phyloP scores from a whole-genome alignment of 2,329 filamentous ascomycete species.

The Chaetomiaceae sp. region DNA sequence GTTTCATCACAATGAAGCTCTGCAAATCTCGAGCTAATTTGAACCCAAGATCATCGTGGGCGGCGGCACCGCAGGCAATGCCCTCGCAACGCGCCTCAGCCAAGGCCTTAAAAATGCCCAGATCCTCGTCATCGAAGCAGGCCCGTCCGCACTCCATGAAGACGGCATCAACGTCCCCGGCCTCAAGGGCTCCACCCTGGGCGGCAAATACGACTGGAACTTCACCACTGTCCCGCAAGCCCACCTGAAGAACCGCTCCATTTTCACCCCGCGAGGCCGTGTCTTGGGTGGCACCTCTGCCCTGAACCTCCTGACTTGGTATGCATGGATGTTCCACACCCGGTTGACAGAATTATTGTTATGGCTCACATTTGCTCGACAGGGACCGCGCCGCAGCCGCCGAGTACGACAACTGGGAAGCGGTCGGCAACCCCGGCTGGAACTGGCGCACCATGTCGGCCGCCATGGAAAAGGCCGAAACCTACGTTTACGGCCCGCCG shows the following conservation, averaged over 20 bases:
- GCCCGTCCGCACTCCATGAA: slow-evolving; percentile 29
- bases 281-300: slow-evolving; percentile 46
- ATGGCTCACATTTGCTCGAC: too few relatives aligned
- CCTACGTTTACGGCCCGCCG: slow-evolving; percentile 21
- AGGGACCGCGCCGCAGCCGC: slow-evolving; percentile 32
- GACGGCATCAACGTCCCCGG: slow-evolving; percentile 33
- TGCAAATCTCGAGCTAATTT: too few relatives aligned
- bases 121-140: slow-evolving; percentile 31
- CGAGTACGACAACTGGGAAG: slow-evolving; percentile 38
- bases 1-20: too few relatives aligned
- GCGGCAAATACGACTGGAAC: slow-evolving; percentile 37
- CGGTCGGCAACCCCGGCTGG: slow-evolving; percentile 33
- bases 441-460: slow-evolving; percentile 26
- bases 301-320: slow-evolving; percentile 43
- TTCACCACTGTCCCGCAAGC: slow-evolving; percentile 41
- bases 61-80: slow-evolving; percentile 12
- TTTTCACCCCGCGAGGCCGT: slow-evolving; percentile 42
- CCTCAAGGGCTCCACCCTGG: slow-evolving; percentile 29
- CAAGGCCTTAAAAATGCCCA: background rate
- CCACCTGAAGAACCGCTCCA: slow-evolving; percentile 38
- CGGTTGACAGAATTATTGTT: too few relatives aligned
- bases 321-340: too few relatives aligned
- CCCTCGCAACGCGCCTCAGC: slow-evolving; percentile 10
- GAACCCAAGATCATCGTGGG: slow-evolving; percentile 11
- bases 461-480: slow-evolving; percentile 28